phyloP scores from a whole-genome alignment of 495 filamentous ascomycete genomes.

The Aspergillus saccharolyticus region DNA sequence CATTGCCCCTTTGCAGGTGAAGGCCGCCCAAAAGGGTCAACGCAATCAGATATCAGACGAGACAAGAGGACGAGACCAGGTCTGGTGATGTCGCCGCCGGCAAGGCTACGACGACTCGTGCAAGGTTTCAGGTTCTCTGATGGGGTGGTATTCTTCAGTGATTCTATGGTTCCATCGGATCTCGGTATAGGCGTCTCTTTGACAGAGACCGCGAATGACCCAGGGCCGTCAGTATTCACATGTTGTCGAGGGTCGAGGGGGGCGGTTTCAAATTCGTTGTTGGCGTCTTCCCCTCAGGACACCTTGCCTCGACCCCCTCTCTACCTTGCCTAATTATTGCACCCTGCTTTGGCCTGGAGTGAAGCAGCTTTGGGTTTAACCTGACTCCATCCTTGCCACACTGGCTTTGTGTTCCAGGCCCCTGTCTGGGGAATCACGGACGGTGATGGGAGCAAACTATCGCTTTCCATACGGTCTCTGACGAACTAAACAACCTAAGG shows the following conservation, averaged over 20 bases:
- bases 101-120: conserved; percentile 5
- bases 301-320: background rate
- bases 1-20: background rate
- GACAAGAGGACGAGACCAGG: too few species aligned
- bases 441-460: background rate
- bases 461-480: background rate
- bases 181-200: background rate
- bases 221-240: too few species aligned
- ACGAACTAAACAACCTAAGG: background rate
- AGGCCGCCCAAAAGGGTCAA: background rate
- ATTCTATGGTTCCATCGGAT: conserved; percentile 3
- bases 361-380: background rate
- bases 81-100: background rate
- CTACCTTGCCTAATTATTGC: background rate
- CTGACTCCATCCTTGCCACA: background rate
- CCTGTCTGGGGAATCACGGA: background rate
- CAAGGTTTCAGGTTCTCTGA: conserved; percentile 1
- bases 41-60: background rate
- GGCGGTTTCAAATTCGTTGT: background rate
- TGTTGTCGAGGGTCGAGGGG: too few species aligned
- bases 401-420: background rate
- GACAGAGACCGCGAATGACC: background rate
- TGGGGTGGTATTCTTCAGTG: background rate
- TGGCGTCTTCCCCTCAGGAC: background rate
- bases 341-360: background rate